Base-by-base conservation (phyloP, 2,329 filamentous ascomycete genomes). In the Neurospora crassa region DNA sequence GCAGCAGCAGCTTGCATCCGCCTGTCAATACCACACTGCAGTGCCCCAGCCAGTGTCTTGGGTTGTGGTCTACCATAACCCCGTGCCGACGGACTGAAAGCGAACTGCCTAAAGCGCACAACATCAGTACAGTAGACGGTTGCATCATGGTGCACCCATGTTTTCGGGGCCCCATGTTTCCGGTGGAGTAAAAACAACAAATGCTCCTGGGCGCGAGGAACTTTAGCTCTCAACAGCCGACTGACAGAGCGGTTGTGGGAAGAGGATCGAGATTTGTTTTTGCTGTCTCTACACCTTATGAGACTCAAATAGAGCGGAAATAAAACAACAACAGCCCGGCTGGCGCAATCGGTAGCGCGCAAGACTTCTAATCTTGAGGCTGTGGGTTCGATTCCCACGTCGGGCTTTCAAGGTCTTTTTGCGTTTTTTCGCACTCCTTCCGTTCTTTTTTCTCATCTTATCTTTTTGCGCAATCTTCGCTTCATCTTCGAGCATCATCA, bases 331-430 rank as follows among this genome's bases (percentile, higher is more conserved):
- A 63, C 3, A 63, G 53, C 53, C 53, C 53, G 53, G 53, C 53
- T 63, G 53, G 53, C 53, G 53, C 53, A 63, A 63, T 63, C 45
- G 53, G 53, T 63, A 63, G 53, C 53, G 53, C 53, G 53, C 53
- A 63, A 63, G 53, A 63, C 53, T 63, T 63, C 53, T 63, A 63
- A 63, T 63, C 53, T 63, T 63, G 53, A 63, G 53, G 53, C 53
- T 63, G 53, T 37, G 53, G 53, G 53, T 63, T 63, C 53, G 53
- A 63, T n/a, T 37, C 53, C 53, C 53, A 37, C 53, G 53, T 63
- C 53, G 53, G 53, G 53, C 29, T 63, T 63, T 0, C 29, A 29
- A 3, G 8, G 4, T 0, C 1, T 3, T 20, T 29, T 53, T 53
- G 24, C 14, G 12, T 0, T 53, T 6, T 29, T 53, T 24, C 1